phyloP scores from a whole-genome alignment of 225 moss, liverwort and hornwort species.

The Bryum argenteum region DNA sequence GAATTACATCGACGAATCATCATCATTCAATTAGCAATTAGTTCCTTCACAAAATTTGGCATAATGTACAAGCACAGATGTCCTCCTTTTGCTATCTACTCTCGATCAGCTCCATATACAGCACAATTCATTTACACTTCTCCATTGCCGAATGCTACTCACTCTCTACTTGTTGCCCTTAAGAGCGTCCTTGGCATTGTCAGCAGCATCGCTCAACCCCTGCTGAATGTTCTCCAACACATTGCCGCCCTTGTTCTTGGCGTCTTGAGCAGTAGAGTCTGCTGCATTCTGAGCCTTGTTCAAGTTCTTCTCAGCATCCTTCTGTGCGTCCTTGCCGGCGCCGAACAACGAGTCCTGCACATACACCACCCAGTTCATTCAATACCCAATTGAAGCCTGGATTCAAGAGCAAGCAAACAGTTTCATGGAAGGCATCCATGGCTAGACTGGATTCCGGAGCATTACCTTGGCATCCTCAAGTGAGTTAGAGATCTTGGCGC shows the following conservation, averaged over 20 bases:
- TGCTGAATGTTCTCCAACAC: conserved; percentile 12
- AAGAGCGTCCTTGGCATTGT: conserved; percentile 23
- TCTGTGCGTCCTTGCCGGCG: conserved; percentile 31
- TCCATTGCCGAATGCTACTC: background rate
- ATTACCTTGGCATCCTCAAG: conserved; percentile 43
- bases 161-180: conserved; percentile 38
- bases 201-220: conserved; percentile 34
- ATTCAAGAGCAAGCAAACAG: no score
- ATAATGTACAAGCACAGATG: conserved; percentile 31
- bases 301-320: conserved; percentile 45
- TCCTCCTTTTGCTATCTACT: conserved; percentile 25
- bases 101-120: conserved; percentile 21
- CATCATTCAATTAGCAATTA: no score
- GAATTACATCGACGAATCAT: no score
- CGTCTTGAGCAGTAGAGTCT: conserved; percentile 24
- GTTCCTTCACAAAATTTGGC: conserved; percentile 43
- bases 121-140: conserved; percentile 3
- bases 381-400: no score
- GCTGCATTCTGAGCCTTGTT: conserved; percentile 30
- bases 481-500: conserved; percentile 32
- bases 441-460: no score
- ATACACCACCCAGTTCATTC: background rate
- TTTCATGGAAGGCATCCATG: no score
- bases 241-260: conserved; percentile 4
- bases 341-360: conserved; percentile 41